Percentiles rank a stretch among this genome's conserved stretches.
Conservation (phyloP, 306 rosid species). For the Lathyrus sativus region DNA sequence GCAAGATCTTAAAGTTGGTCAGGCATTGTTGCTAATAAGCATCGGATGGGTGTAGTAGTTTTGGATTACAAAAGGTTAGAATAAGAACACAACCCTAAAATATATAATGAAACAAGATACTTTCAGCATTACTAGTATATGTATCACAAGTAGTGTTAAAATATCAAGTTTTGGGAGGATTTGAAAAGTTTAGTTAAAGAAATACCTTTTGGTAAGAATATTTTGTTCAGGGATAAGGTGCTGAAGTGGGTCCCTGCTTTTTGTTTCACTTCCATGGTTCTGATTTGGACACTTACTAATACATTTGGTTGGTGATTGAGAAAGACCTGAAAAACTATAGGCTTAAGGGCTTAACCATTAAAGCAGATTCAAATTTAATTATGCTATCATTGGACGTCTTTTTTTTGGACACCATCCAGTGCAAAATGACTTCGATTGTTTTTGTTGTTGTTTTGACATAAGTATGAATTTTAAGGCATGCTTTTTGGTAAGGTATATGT, state of each 20-base stretch:
- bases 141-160: too few species aligned
- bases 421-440: not conserved
- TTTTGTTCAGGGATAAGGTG: not conserved
- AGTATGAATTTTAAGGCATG: not conserved
- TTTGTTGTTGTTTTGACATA: not conserved
- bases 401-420: not conserved
- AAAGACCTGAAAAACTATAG: not conserved
- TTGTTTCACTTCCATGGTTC: not conserved
- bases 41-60: too few species aligned
- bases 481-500: constrained; percentile 17
- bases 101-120: too few species aligned
- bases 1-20: too few species aligned
- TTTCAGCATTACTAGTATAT: too few species aligned
- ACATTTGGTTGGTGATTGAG: not conserved
- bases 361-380: not conserved
- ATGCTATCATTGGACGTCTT: not conserved
- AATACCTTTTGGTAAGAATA: not conserved
- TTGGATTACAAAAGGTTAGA: too few species aligned
- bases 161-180: too few species aligned
- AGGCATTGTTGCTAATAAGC: too few species aligned
- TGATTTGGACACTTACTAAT: not conserved
- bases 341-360: not conserved
- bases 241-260: not conserved
- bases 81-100: too few species aligned
- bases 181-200: not conserved